Evolutionary conservation across 345 rosid species (phyloP).

Genomic region (Leavenworthia alabamica): DNA sequence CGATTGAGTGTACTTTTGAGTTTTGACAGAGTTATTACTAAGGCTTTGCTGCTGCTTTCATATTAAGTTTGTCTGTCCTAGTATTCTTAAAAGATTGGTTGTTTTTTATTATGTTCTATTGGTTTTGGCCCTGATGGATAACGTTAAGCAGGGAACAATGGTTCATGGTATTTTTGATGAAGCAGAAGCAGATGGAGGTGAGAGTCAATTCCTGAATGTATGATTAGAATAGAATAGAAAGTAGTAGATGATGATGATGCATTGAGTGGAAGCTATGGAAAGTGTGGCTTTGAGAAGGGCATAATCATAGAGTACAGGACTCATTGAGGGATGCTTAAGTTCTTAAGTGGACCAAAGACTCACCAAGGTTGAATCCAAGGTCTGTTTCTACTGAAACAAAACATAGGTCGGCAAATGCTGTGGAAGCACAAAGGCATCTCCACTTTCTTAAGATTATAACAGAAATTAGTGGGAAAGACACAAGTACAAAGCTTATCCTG

Average conservation of each 20-base stretch:
- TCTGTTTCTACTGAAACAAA: conserved; percentile 3
- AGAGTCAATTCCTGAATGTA: conserved; percentile 33
- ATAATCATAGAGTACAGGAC: conserved; percentile 54
- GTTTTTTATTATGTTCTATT: background rate
- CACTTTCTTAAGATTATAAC: background rate
- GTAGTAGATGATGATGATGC: conserved; percentile 55
- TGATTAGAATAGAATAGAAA: conserved; percentile 49
- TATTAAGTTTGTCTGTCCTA: background rate
- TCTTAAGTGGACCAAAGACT: conserved; percentile 9
- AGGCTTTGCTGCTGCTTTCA: conserved; percentile 30
- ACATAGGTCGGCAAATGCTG: background rate
- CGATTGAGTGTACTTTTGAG: conserved; percentile 51
- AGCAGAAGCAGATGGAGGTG: conserved; percentile 36
- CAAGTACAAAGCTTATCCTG: too few relatives aligned
- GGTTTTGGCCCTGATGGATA: conserved; percentile 9
- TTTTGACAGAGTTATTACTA: conserved; percentile 51
- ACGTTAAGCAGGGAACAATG: conserved; percentile 1
- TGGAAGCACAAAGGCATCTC: background rate
- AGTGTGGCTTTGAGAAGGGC: conserved; percentile 19
- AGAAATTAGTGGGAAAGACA: background rate
- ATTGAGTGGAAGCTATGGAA: background rate
- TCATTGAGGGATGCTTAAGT: background rate
- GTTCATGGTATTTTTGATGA: conserved; percentile 1
- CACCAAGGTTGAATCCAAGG: background rate
- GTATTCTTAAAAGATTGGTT: background rate